phyloP scores from a whole-genome alignment of 371 early-diverging fungal genomes.

The Mucor circinelloides region DNA sequence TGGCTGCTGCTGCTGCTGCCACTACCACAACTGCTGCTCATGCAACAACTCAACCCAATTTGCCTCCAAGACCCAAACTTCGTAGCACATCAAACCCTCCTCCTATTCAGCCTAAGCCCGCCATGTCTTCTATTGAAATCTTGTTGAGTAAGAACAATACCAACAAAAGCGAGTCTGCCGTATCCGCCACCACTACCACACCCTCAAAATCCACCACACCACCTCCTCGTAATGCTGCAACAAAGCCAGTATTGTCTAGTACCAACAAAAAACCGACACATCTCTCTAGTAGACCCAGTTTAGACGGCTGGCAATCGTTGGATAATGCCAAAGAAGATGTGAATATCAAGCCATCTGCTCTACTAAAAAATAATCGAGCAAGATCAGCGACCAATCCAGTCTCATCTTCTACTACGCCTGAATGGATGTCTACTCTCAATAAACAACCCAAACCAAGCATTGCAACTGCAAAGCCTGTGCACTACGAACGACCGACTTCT shows the following conservation, averaged over 20 bases:
- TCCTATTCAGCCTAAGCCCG: slow-evolving; percentile 26
- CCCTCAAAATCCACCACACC: slow-evolving; percentile 1
- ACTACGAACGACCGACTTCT: not conserved
- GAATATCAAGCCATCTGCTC: slow-evolving; percentile 25
- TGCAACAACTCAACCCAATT: slow-evolving; percentile 18
- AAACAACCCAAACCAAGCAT: not conserved
- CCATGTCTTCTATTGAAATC: slow-evolving; percentile 9
- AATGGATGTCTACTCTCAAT: not conserved
- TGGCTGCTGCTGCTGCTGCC: not conserved
- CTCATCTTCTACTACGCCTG: not conserved
- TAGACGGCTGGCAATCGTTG: slow-evolving; percentile 5
- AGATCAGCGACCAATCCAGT: slow-evolving; percentile 26
- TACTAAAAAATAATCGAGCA: slow-evolving; percentile 17
- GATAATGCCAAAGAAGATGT: slow-evolving; percentile 3
- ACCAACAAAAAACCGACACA: not conserved
- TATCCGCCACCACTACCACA: not conserved
- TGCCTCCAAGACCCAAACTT: slow-evolving; percentile 29
- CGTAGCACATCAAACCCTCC: slow-evolving; percentile 36
- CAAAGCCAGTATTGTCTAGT: not conserved
- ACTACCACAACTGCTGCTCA: no score
- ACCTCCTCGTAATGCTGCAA: not conserved
- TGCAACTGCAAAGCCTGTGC: not conserved
- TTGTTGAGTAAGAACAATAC: slow-evolving; percentile 5
- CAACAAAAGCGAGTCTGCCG: not conserved
- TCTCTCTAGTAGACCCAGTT: not conserved